A percentile compares a stretch with the other conserved stretches of the same genome.
phyloP scores from a whole-genome alignment of 2,329 filamentous ascomycete species.

The Arthrobotrys iridis region DNA sequence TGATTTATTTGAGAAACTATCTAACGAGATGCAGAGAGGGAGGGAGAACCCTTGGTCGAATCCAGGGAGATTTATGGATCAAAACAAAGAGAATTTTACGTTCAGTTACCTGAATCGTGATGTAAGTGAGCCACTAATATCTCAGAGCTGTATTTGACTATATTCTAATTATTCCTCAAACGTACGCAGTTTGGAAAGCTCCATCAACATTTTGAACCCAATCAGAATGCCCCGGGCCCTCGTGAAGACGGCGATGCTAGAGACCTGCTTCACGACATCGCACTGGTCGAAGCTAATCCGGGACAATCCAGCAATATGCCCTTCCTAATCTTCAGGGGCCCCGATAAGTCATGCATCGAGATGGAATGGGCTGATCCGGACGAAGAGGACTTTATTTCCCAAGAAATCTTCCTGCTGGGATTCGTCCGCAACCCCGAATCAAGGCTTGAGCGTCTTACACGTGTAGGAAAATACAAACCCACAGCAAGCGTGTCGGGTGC shows the following conservation, averaged over 20 bases:
- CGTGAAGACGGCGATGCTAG: no score
- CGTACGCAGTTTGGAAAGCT: constrained; percentile 12
- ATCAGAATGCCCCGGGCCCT: background rate
- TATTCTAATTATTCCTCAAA: background rate
- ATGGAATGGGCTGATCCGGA: constrained; percentile 28
- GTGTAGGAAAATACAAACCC: no score
- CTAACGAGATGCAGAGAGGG: background rate
- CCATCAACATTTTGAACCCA: constrained; percentile 14
- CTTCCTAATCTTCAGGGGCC: background rate
- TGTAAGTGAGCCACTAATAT: background rate
- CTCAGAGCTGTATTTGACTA: no score
- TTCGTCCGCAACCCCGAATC: background rate
- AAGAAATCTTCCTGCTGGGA: constrained; percentile 16
- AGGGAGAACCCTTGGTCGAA: background rate
- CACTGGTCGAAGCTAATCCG: background rate
- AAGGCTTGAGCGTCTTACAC: no score
- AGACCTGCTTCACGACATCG: constrained; percentile 9
- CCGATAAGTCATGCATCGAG: background rate
- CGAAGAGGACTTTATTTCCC: constrained; percentile 1
- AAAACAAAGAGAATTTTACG: background rate
- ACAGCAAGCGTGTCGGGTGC: background rate
- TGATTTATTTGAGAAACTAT: background rate
- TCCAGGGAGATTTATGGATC: background rate
- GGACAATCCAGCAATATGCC: constrained; percentile 11
- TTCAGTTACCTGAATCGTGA: background rate